Conservation (phyloP, 2,329 filamentous ascomycete genomes). For the Xylariales sp. region DNA sequence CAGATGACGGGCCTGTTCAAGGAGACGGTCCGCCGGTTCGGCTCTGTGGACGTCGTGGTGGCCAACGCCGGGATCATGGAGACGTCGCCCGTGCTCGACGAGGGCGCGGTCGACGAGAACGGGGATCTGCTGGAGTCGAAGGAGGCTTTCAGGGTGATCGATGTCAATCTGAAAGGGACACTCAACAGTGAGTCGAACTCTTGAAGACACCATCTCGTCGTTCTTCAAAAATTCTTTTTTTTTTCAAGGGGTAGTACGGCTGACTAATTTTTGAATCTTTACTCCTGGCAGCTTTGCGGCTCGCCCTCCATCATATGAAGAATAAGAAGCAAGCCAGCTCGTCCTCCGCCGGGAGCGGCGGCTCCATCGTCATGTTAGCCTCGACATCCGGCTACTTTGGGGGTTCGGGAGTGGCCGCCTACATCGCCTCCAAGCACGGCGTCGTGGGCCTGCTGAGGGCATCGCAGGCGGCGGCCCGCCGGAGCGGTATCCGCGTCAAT, state of each 20-base stretch:
- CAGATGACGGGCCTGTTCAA: slow-evolving; percentile 30
- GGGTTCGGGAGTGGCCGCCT: slow-evolving; percentile 34
- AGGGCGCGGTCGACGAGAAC: slow-evolving; percentile 15
- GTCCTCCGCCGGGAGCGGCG: slow-evolving; percentile 18
- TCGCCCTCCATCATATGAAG: slow-evolving; percentile 21
- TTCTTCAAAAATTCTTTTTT: too few relatives aligned
- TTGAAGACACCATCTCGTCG: not conserved
- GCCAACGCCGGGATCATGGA: slow-evolving; percentile 38
- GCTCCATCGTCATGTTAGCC: slow-evolving; percentile 33
- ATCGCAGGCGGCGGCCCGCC: slow-evolving; percentile 26
- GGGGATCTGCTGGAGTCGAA: slow-evolving; percentile 14
- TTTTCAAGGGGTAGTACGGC: too few relatives aligned
- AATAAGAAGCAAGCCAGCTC: slow-evolving; percentile 4
- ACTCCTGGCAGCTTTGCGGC: slow-evolving; percentile 29
- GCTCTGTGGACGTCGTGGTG: slow-evolving; percentile 32
- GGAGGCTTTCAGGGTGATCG: slow-evolving; percentile 26
- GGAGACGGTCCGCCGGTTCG: slow-evolving; percentile 23
- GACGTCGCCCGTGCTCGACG: slow-evolving; percentile 16
- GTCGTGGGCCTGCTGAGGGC: slow-evolving; percentile 33
- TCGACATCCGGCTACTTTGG: slow-evolving; percentile 40
- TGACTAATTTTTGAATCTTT: too few relatives aligned
- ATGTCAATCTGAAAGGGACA: slow-evolving; percentile 38
- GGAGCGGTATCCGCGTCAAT: slow-evolving; percentile 31
- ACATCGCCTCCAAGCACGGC: slow-evolving; percentile 38
- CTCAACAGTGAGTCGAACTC: slow-evolving; percentile 31